Percentiles rank a stretch among this genome's conserved stretches.
phyloP scores from a whole-genome alignment of 345 rosid species.

The Citrus mangshanensis region DNA sequence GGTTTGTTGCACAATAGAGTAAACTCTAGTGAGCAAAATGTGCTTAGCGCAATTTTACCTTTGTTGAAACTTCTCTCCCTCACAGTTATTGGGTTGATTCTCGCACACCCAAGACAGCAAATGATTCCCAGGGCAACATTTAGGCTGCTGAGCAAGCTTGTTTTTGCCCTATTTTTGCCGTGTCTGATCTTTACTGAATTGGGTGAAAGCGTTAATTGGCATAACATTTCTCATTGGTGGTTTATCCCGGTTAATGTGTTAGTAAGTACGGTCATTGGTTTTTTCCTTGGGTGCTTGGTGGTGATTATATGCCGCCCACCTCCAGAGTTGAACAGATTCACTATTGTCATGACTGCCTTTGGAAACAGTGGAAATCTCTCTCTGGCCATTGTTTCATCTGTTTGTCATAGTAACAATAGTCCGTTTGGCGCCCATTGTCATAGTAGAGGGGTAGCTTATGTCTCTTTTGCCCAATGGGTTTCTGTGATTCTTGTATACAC shows the following conservation, averaged over 20 bases:
- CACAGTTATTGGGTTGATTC: slow-evolving; percentile 69
- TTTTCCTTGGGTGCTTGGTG: slow-evolving; percentile 65
- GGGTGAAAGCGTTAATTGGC: slow-evolving; percentile 68
- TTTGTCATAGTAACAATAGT: slow-evolving; percentile 60
- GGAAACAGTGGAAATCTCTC: slow-evolving; percentile 90
- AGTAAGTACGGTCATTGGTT: slow-evolving; percentile 59
- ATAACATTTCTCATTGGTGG: slow-evolving; percentile 69
- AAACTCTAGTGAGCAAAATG: slow-evolving; percentile 35
- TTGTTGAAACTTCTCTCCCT: slow-evolving; percentile 75
- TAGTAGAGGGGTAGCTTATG: slow-evolving; percentile 82
- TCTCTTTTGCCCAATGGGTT: slow-evolving; percentile 87
- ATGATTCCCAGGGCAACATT: slow-evolving; percentile 72
- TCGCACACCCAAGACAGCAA: slow-evolving; percentile 65
- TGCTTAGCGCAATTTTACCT: slow-evolving; percentile 58
- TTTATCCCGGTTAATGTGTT: slow-evolving; percentile 87
- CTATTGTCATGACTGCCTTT: slow-evolving; percentile 85
- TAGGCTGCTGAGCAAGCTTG: slow-evolving; percentile 85
- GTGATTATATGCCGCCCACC: slow-evolving; percentile 80
- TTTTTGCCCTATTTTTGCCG: slow-evolving; percentile 85
- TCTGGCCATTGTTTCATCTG: slow-evolving; percentile 78
- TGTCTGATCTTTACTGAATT: slow-evolving; percentile 88
- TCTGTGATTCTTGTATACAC: slow-evolving; percentile 96
- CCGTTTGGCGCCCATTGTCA: slow-evolving; percentile 74
- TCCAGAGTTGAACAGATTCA: slow-evolving; percentile 69
- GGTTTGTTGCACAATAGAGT: slow-evolving; percentile 18